A percentile compares a stretch with the other conserved stretches of the same genome.
Conservation (phyloP, 2,329 filamentous ascomycete genomes). For the Cercospora sp. region DNA sequence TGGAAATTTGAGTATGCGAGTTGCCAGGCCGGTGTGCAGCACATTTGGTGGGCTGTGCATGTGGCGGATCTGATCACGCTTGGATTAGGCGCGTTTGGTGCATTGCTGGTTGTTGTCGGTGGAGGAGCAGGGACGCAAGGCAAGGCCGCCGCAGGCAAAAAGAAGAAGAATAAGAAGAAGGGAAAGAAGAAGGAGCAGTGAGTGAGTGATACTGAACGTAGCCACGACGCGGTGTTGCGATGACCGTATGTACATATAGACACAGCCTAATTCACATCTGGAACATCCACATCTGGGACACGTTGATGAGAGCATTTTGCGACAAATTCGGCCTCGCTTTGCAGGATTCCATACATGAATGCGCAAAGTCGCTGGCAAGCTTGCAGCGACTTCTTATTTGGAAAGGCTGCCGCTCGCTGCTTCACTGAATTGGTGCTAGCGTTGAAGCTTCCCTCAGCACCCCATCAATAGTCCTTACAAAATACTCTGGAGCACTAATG, state of each 20-base stretch:
- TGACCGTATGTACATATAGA: background rate
- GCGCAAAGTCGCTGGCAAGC: no score
- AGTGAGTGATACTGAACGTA: background rate
- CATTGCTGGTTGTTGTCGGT: slow-evolving; percentile 12
- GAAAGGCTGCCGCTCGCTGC: no score
- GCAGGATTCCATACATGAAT: no score
- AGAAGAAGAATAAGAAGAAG: slow-evolving; percentile 8
- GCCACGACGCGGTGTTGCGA: no score
- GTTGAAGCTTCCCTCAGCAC: background rate
- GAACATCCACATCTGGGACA: no score
- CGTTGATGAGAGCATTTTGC: no score
- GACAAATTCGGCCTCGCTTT: no score
- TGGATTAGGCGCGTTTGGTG: slow-evolving; percentile 31
- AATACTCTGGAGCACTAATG: slow-evolving; percentile 15
- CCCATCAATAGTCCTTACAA: slow-evolving; percentile 12
- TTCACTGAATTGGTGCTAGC: background rate
- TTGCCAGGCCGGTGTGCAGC: slow-evolving; percentile 80
- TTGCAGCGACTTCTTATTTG: no score
- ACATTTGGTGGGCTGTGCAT: slow-evolving; percentile 93
- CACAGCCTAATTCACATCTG: background rate
- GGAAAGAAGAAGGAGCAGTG: slow-evolving; percentile 4
- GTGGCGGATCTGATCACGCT: slow-evolving; percentile 62
- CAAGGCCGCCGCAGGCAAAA: slow-evolving; percentile 5
- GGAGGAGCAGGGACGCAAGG: slow-evolving; percentile 8
- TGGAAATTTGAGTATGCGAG: slow-evolving; percentile 81